Evolutionary conservation across 129 eudicot genomes (phyloP), one percentile per base, ranked within the genome.

Genomic region (Ambrosia trifida): DNA sequence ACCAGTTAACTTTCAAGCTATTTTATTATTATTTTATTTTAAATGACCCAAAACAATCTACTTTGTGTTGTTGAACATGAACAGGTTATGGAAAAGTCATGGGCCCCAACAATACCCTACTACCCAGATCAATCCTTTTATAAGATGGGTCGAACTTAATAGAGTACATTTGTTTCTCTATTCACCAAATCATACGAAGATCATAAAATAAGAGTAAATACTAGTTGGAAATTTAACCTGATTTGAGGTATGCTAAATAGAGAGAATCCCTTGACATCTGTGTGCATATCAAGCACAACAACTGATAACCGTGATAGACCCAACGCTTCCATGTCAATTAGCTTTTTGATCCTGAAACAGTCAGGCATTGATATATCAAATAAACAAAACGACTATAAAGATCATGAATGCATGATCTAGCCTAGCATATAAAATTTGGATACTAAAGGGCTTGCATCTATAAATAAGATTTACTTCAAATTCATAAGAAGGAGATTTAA

Each of bases 201-300:
- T 7, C 19, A 60, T 31, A 44, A 66, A 46, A 66, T 52, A 35
- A 28, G 20, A 60, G 2, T 10, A 17, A 16, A 69, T 38, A 17
- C n/a, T 38, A 35, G 20, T 64, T 61, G 47, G 58, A 57, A 74
- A 66, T 41, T 80, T 49, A 52, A 92, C 98, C 98, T 93, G 87
- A 93, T 85, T 84, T 93, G 98, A 36, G 95, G 98, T 76, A 93
- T 92, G 65, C 83, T 83, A 72, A 93, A 80, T 69, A 93, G 83
- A 60, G 98, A 89, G 72, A 80, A 93, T 41, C 98, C 98, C 81
- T 93, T 93, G 16, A 84, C 92, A 79, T 93, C 98, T 40, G 88
- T 82, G 69, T 87, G 78, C 95, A 93, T 84, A 77, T 93, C 98
- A 52, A 93, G 90, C 72, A 93, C 95, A 49, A 93, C 52, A 50